Evolutionary conservation across 2,329 filamentous ascomycete species (phyloP).

Genomic region (Neopestalotiopsis rosae): DNA sequence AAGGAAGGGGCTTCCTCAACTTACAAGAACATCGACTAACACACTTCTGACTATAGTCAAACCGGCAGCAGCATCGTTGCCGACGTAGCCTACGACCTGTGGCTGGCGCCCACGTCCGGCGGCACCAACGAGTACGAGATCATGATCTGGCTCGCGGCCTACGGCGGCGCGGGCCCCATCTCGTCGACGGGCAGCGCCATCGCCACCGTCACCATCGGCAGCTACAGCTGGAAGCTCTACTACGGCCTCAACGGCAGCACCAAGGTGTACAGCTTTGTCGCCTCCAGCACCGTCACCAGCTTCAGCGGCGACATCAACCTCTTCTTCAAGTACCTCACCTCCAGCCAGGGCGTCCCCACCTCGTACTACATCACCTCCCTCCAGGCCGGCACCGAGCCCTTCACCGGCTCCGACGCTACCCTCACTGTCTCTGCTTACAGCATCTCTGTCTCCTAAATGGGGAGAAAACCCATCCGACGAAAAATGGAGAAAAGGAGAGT

Average conservation of each 20-base stretch:
- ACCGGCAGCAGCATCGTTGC: conserved; percentile 53
- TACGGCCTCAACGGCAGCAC: conserved; percentile 59
- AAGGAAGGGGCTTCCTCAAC: no score
- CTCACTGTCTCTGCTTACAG: conserved; percentile 17
- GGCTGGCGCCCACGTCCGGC: conserved; percentile 52
- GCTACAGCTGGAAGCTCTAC: conserved; percentile 59
- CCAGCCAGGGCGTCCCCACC: conserved; percentile 50
- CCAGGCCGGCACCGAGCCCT: conserved; percentile 62
- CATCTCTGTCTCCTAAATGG: conserved; percentile 15
- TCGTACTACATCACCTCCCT: conserved; percentile 59
- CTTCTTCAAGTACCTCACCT: conserved; percentile 62
- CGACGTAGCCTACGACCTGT: conserved; percentile 66
- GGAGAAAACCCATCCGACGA: no score
- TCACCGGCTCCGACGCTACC: conserved; percentile 51
- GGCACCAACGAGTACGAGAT: conserved; percentile 61
- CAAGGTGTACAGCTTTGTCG: conserved; percentile 59
- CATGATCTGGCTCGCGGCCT: conserved; percentile 42
- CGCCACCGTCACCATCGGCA: conserved; percentile 57
- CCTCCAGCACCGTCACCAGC: conserved; percentile 45
- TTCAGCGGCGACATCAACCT: conserved; percentile 63
- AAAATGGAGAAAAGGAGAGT: no score
- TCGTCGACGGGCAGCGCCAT: conserved; percentile 54
- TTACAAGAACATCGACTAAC: neutral
- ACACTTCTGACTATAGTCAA: conserved; percentile 41
- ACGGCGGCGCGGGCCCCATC: conserved; percentile 34